Conservation (phyloP, 2,329 filamentous ascomycete genomes). For the Pyrenochaeta sp. region DNA sequence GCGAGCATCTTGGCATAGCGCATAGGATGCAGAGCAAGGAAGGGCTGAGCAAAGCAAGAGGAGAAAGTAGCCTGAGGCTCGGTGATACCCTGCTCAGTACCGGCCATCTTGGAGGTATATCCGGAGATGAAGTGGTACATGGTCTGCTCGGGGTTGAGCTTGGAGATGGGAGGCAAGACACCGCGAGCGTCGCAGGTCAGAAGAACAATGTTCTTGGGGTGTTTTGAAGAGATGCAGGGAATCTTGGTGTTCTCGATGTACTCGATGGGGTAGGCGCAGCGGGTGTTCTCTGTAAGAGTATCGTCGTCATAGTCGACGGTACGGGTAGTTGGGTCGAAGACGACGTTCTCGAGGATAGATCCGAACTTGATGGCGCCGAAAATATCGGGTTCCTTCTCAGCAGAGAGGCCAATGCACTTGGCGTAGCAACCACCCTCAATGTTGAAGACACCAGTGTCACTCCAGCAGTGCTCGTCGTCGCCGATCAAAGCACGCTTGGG, state of each 20-base stretch:
- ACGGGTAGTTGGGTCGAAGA: constrained; percentile 90
- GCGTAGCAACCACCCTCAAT: constrained; percentile 99
- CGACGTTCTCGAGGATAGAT: constrained; percentile 97
- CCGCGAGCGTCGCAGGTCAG: constrained; percentile 97
- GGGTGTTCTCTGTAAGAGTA: constrained; percentile 97
- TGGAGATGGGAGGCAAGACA: constrained; percentile 96
- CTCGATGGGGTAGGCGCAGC: constrained; percentile 98
- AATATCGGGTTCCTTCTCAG: constrained; percentile 99
- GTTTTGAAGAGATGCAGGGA: constrained; percentile 84
- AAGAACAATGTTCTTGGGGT: constrained; percentile 97
- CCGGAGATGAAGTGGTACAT: constrained; percentile 99
- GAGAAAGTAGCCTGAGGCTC: constrained; percentile 99
- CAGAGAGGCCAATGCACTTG: constrained; percentile 96
- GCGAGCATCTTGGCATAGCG: constrained; percentile 98
- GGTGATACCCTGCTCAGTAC: constrained; percentile 94
- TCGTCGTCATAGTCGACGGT: constrained; percentile 94
- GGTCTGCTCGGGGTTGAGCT: constrained; percentile 91
- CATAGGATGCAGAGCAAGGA: constrained; percentile 99
- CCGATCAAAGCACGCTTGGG: constrained; percentile 95
- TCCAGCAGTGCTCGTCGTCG: constrained; percentile 99
- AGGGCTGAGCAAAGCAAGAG: constrained; percentile 98
- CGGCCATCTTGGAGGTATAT: constrained; percentile 99
- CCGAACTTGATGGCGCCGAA: constrained; percentile 95
- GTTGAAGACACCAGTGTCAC: constrained; percentile 96
- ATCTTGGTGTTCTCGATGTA: constrained; percentile 99